Conservation (phyloP, 108 stramenopile genomes). For the Bacterosira constricta region DNA sequence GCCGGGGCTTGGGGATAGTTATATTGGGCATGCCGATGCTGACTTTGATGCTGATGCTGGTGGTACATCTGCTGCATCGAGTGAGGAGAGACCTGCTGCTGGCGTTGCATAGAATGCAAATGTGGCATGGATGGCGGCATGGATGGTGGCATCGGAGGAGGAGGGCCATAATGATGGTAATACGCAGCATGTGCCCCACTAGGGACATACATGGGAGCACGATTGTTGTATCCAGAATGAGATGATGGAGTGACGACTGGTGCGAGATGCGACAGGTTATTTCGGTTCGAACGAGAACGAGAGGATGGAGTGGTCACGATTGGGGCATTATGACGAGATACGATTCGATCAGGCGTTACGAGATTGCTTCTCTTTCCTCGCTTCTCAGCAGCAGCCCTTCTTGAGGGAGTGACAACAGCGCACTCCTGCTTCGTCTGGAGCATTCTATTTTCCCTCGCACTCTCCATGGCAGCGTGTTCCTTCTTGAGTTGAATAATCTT, state of each 20-base stretch:
- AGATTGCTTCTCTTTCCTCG: neutral
- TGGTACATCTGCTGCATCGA: conserved; percentile 1
- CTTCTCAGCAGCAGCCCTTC: no score
- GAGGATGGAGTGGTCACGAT: conserved; percentile 1
- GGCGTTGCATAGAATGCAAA: conserved; percentile 4
- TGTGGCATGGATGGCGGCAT: conserved; percentile 1
- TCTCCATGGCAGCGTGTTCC: conserved; percentile 11
- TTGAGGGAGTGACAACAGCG: neutral
- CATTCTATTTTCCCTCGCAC: neutral
- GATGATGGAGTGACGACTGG: neutral
- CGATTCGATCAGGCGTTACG: conserved; percentile 19
- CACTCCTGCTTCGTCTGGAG: neutral
- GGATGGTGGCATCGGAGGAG: conserved; percentile 14
- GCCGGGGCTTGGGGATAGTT: neutral
- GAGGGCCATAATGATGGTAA: conserved; percentile 5
- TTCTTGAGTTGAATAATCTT: conserved; percentile 31
- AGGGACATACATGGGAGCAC: conserved; percentile 7
- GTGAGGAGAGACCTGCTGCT: neutral
- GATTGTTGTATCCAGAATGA: conserved; percentile 1
- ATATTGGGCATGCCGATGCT: neutral
- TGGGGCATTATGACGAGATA: conserved; percentile 1
- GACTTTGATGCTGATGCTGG: neutral
- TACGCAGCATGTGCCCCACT: neutral
- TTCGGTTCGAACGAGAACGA: no score
- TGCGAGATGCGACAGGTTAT: neutral